These are phyloP conservation scores for Rhynchospora breviuscula DNA, from an alignment of 176 grass and related monocot genomes.

Conservation along the genomic window DNA sequence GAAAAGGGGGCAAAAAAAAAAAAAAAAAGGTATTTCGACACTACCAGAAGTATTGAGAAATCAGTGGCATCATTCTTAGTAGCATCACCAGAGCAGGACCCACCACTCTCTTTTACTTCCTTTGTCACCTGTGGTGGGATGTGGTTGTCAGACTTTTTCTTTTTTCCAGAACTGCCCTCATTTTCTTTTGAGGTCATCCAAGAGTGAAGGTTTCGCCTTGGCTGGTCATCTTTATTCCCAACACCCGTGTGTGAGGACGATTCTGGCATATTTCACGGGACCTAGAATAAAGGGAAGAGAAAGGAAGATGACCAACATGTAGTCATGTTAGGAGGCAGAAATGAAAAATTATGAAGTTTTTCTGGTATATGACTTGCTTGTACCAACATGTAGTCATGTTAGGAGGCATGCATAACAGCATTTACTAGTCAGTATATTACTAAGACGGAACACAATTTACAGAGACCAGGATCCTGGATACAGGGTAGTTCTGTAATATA, in stretches of 20 bases:
- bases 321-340: no score
- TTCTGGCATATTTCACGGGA: conserved; percentile 35
- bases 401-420: background rate
- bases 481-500: no score
- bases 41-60: conserved; percentile 72
- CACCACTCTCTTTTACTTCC: conserved; percentile 6
- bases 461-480: no score
- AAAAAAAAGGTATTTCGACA: background rate
- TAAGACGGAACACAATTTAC: no score
- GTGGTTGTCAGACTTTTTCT: conserved; percentile 35
- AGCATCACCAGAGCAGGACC: conserved; percentile 6
- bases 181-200: conserved; percentile 43
- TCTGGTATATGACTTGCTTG: background rate
- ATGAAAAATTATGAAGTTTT: background rate
- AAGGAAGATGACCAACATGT: background rate
- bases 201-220: conserved; percentile 59
- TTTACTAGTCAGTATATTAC: no score
- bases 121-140: background rate
- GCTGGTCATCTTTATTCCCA: background rate
- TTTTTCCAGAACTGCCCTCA: conserved; percentile 40
- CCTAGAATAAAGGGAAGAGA: background rate
- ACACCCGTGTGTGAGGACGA: conserved; percentile 24
- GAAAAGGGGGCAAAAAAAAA: no score
- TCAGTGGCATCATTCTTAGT: conserved; percentile 16
- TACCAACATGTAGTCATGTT: background rate